Conservation (phyloP, 73 alveolate genomes). For the Tetrahymena elliotti region DNA sequence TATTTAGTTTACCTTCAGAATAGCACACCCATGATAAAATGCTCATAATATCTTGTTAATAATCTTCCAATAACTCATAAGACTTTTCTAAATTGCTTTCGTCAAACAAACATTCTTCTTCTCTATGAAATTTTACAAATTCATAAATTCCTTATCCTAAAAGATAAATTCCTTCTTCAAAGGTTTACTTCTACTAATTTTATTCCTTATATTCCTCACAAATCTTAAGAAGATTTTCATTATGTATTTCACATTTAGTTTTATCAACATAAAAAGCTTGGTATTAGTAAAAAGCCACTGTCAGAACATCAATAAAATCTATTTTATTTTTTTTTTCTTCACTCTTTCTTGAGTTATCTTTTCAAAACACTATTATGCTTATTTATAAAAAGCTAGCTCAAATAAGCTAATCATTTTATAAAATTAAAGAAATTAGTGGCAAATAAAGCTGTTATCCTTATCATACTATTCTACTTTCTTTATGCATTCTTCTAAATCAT, state of each 20-base stretch:
- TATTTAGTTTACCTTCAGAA: not conserved
- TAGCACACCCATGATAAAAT: not conserved
- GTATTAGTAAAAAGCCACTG: not conserved
- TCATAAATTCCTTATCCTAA: not conserved
- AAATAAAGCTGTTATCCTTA: not conserved
- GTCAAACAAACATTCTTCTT: not conserved
- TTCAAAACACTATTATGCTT: not conserved
- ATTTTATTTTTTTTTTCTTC: too few relatives aligned
- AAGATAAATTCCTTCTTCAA: not conserved
- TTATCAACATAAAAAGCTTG: not conserved
- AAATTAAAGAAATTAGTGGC: not conserved
- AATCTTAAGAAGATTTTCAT: not conserved
- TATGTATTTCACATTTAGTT: not conserved
- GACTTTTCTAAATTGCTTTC: not conserved
- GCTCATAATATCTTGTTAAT: not conserved
- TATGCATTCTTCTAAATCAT: not conserved
- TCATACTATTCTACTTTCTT: not conserved
- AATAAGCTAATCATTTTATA: not conserved
- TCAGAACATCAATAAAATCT: not conserved
- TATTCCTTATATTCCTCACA: not conserved
- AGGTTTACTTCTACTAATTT: not conserved
- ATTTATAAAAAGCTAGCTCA: not conserved
- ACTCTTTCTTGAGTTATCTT: not conserved
- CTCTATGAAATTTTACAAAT: not conserved
- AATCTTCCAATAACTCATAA: not conserved